Conservation (phyloP, 176 grass and related monocot species). For the Paspalum vaginatum region DNA sequence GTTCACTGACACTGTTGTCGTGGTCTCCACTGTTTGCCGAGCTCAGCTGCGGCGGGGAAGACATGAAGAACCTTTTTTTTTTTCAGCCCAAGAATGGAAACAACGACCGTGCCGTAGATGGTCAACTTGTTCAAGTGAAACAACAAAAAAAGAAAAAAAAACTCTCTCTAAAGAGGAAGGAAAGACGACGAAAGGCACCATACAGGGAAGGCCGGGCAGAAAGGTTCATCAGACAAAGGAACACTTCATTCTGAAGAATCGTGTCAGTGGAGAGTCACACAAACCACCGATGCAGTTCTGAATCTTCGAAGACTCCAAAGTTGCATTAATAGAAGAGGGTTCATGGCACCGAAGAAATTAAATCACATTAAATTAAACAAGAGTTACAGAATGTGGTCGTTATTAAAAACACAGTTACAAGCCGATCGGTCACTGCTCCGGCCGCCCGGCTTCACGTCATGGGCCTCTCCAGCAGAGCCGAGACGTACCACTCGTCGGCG, state of each 20-base stretch:
- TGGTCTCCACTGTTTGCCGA: neutral
- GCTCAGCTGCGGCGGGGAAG: constrained; percentile 35
- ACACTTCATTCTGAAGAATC: neutral
- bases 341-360: neutral
- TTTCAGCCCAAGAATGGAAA: too few relatives aligned
- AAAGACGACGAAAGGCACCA: neutral
- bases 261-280: neutral
- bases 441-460: constrained; percentile 30
- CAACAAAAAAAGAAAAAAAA: neutral
- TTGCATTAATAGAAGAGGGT: neutral
- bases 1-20: neutral
- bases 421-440: neutral
- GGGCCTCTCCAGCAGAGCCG: constrained; percentile 58
- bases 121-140: too few relatives aligned
- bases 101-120: too few relatives aligned
- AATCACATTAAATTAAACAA: neutral
- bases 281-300: neutral
- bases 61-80: neutral
- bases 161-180: neutral
- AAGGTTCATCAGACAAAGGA: too few relatives aligned
- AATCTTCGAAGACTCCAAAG: constrained; percentile 19
- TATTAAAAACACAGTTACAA: neutral
- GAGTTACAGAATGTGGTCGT: neutral
- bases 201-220: neutral
- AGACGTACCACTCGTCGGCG: constrained; percentile 63